These are phyloP conservation scores for Fallopia convolvulus DNA, from an alignment of 148 eudicot species.

Conservation along the genomic window DNA sequence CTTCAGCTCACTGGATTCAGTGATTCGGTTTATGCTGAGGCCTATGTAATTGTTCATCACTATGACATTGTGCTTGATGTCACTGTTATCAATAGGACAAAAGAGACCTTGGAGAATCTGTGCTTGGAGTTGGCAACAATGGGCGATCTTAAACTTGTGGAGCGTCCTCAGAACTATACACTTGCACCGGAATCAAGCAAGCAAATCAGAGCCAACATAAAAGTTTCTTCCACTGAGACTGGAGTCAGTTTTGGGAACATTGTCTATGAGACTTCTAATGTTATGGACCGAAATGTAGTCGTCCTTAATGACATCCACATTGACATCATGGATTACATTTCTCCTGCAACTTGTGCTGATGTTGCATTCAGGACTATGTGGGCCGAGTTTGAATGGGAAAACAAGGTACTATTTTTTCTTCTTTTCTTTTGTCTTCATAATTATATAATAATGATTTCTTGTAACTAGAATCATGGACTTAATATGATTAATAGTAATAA, in stretches of 20 bases:
- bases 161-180: slow-evolving; percentile 94
- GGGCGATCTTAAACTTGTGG: slow-evolving; percentile 98
- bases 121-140: slow-evolving; percentile 96
- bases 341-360: slow-evolving; percentile 88
- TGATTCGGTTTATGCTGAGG: slow-evolving; percentile 97
- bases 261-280: slow-evolving; percentile 93
- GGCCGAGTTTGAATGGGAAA: slow-evolving; percentile 99
- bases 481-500: neutral
- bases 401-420: slow-evolving; percentile 53
- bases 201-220: slow-evolving; percentile 88
- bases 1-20: slow-evolving; percentile 95
- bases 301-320: slow-evolving; percentile 97
- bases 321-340: slow-evolving; percentile 96
- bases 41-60: slow-evolving; percentile 98
- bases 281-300: slow-evolving; percentile 82
- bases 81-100: slow-evolving; percentile 85
- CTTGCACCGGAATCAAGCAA: slow-evolving; percentile 93
- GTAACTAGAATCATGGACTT: neutral
- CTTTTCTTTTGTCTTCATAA: neutral
- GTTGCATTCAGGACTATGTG: slow-evolving; percentile 92
- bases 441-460: neutral
- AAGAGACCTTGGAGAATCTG: slow-evolving; percentile 85
- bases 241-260: slow-evolving; percentile 93
- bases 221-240: slow-evolving; percentile 95
- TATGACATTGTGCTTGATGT: slow-evolving; percentile 97